Base-by-base conservation (phyloP, 108 stramenopile species). In the Cyclotella distinguenda region DNA sequence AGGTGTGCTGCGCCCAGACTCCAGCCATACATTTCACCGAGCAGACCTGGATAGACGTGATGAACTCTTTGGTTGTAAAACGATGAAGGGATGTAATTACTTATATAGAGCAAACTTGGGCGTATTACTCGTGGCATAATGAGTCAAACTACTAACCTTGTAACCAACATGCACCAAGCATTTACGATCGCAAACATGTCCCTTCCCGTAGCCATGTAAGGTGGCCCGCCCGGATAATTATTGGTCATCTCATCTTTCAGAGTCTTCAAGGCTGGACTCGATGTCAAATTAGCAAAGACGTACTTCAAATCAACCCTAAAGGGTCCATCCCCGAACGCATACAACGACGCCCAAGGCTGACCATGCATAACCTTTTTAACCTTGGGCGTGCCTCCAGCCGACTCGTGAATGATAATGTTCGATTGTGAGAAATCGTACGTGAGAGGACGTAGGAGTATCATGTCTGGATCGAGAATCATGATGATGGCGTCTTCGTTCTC, bases 21-120 rank as follows among this genome's bases (percentile, higher is more conserved):
- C 71, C 89, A 97, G 4, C 79, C 94, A 68, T 89, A 97, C 96
- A 96, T 96, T 82, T 96, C 96, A 28, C 91, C 89, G 35, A 97
- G 59, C 34, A 95, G 62, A 26, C 83, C 52, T 31, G 86, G 70
- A 39, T 85, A 86, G 13, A 82, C 74, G 42, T 82, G 59, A 60
- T 90, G 86, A 15, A 89, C 85, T 38, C 55, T 56, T 2, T 56
- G 16, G 16, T 18, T 38, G 12, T 38, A 10, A 5, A 15, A 34
- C 8, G 18, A 16, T 55, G 53, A 55, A 33, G 4, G 15, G 7
- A 3, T 16, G 53, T 15, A 16, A 35, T 2, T 3, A 55, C 13
- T 55, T 3, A 5, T n/a, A 35, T 35, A 19, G 15, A 35, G 9
- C 6, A 33, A 6, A 6, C 33, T 15, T 55, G 3, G 18, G 18